Evolutionary conservation across 495 filamentous ascomycete species (phyloP).

Genomic region (Penicillium steckii): DNA sequence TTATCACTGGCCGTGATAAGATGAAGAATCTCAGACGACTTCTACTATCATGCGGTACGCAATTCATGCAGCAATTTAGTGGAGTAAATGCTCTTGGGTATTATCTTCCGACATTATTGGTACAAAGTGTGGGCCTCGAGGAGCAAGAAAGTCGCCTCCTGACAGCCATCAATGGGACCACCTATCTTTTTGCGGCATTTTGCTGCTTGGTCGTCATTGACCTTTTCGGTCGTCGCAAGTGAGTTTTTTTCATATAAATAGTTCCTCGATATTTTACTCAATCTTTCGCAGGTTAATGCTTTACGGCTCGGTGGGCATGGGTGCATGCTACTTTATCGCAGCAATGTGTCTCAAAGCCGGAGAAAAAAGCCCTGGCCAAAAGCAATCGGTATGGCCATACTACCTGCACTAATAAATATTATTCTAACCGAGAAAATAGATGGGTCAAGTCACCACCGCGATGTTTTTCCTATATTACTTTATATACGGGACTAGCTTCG

Average conservation of each 20-base stretch:
- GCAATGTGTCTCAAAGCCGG: neutral
- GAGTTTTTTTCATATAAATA: neutral
- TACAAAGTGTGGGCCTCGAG: constrained; percentile 23
- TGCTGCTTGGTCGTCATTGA: neutral
- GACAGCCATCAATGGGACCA: constrained; percentile 36
- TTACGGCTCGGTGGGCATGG: neutral
- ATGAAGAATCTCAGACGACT: constrained; percentile 11
- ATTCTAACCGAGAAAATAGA: neutral
- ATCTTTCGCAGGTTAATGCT: neutral
- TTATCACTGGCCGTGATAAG: constrained; percentile 24
- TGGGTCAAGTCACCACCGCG: constrained; percentile 62
- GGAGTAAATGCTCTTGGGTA: constrained; percentile 73
- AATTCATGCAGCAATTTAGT: constrained; percentile 72
- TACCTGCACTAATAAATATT: neutral
- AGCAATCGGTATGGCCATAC: neutral
- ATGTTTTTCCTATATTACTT: constrained; percentile 67
- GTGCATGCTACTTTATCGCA: neutral
- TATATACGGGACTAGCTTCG: constrained; percentile 66
- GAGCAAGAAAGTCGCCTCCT: constrained; percentile 46
- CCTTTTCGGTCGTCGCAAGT: neutral
- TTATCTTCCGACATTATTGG: constrained; percentile 52
- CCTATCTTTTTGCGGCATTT: constrained; percentile 50
- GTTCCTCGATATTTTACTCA: neutral
- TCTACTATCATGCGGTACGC: constrained; percentile 43
- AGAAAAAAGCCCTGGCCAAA: neutral